These are phyloP conservation scores for Pythium aquatile DNA, from an alignment of 352 stramenopile genomes.

Conservation along the genomic window DNA sequence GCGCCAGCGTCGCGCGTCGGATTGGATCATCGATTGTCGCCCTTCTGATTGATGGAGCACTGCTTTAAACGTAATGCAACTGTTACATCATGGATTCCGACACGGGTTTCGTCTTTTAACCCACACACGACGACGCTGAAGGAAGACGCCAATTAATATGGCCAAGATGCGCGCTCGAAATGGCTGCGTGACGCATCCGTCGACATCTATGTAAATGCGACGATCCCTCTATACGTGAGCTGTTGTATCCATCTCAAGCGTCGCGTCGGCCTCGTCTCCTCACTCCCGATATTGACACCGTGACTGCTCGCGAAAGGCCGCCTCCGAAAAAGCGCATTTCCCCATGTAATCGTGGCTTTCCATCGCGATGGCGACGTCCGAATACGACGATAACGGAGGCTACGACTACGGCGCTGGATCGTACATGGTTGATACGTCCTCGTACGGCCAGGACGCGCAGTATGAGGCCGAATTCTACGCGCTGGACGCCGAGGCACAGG, in stretches of 20 bases:
- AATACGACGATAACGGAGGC: not conserved
- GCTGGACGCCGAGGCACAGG: conserved; percentile 45
- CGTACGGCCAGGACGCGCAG: conserved; percentile 4
- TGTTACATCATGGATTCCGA: not conserved
- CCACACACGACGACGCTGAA: not conserved
- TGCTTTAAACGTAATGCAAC: not conserved
- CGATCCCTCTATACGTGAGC: not conserved
- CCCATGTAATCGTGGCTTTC: not conserved
- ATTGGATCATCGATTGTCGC: not conserved
- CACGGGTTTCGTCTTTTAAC: not conserved
- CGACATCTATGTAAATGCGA: not conserved
- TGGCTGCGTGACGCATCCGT: not conserved
- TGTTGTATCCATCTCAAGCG: not conserved
- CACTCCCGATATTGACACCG: not conserved
- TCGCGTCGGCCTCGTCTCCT: not conserved
- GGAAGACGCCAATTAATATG: not conserved
- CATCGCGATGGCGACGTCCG: not conserved
- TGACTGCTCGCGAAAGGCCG: not conserved
- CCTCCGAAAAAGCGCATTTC: not conserved
- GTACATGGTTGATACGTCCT: not conserved
- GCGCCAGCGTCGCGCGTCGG: not conserved
- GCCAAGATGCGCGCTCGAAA: not conserved
- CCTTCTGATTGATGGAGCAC: not conserved
- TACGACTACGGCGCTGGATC: not conserved
- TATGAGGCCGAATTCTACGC: conserved; percentile 46